Conservation (phyloP, 78 protist species). For the Protostelium mycophagum region DNA sequence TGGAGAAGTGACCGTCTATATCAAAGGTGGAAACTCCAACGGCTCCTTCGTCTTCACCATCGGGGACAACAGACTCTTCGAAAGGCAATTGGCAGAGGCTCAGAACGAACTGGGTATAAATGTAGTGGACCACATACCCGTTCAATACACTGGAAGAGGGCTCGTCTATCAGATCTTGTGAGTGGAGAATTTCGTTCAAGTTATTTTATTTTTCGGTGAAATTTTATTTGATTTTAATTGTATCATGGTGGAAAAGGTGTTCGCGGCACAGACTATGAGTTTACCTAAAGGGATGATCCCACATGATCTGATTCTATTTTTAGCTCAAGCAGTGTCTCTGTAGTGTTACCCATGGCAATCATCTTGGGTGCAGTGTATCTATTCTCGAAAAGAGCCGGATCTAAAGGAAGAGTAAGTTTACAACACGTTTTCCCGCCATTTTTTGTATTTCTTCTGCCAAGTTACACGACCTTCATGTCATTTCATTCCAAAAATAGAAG, state of each 20-base stretch:
- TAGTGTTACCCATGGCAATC: no score
- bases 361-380: no score
- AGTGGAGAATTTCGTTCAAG: not conserved
- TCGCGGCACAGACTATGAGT: not conserved
- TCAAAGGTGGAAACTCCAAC: not conserved
- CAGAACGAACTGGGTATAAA: conserved; percentile 21
- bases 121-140: conserved; percentile 13
- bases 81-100: conserved; percentile 40
- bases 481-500: no score
- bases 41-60: conserved; percentile 8
- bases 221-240: not conserved
- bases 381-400: no score
- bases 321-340: conserved; percentile 17
- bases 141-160: conserved; percentile 12
- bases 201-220: not conserved
- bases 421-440: no score
- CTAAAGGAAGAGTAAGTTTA: no score
- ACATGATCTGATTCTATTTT: conserved; percentile 13
- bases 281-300: conserved; percentile 12
- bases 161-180: not conserved
- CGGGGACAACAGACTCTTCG: conserved; percentile 47
- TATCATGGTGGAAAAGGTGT: not conserved
- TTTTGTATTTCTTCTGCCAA: no score
- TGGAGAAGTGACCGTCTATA: not conserved
- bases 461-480: no score